phyloP scores from a whole-genome alignment of 2,329 filamentous ascomycete species.

The Colletotrichum limetticola region DNA sequence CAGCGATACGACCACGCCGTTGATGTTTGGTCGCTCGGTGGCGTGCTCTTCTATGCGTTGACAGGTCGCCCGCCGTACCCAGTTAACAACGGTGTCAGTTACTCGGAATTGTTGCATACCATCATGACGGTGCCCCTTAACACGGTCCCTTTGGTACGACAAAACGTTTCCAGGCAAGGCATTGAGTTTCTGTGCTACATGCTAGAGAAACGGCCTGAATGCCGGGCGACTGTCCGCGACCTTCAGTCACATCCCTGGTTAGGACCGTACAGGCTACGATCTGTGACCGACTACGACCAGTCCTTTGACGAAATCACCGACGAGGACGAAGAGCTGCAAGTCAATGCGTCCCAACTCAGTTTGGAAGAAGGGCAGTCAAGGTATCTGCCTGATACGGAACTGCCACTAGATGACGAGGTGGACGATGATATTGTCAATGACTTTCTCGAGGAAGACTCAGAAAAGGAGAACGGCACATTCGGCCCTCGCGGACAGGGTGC shows the following conservation, averaged over 20 bases:
- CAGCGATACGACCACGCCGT: constrained; percentile 90
- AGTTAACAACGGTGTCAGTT: constrained; percentile 78
- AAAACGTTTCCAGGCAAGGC: constrained; percentile 71
- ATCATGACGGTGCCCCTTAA: constrained; percentile 86
- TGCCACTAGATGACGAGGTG: constrained; percentile 42
- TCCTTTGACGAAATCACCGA: constrained; percentile 72
- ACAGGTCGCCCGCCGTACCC: constrained; percentile 84
- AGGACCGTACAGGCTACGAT: constrained; percentile 42
- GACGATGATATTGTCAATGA: constrained; percentile 53
- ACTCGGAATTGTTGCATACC: constrained; percentile 82
- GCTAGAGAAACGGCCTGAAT: constrained; percentile 81
- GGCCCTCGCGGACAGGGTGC: constrained; percentile 56
- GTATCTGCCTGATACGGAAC: constrained; percentile 35
- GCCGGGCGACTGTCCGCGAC: constrained; percentile 78
- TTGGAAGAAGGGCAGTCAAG: constrained; percentile 58
- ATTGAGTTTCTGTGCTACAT: constrained; percentile 83
- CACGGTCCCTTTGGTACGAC: constrained; percentile 67
- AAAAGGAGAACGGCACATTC: constrained; percentile 82
- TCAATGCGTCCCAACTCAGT: constrained; percentile 72
- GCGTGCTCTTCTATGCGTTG: constrained; percentile 90
- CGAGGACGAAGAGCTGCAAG: constrained; percentile 64
- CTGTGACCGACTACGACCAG: constrained; percentile 49
- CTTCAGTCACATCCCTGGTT: constrained; percentile 83
- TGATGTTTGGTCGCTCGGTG: constrained; percentile 96
- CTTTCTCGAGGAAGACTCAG: constrained; percentile 73